Percentiles rank a stretch among this genome's conserved stretches.
Evolutionary conservation across 371 early-diverging fungal genomes (phyloP).

Genomic region (Circinella umbellata): DNA sequence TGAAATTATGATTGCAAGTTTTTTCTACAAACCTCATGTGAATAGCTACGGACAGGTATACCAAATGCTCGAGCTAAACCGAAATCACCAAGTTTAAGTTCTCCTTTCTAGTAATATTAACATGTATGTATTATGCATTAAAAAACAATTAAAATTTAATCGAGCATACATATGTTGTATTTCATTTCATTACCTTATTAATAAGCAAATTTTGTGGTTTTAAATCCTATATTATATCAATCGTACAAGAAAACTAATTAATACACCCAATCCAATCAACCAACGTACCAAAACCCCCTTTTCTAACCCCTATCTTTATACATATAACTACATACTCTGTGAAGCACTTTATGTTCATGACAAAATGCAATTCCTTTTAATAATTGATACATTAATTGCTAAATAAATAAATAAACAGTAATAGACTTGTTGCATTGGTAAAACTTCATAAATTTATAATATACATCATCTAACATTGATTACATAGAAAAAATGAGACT

Average conservation of each 20-base stretch:
- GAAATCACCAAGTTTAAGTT: conserved; percentile 97
- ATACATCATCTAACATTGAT: neutral
- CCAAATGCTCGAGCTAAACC: conserved; percentile 98
- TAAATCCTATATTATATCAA: conserved; percentile 64
- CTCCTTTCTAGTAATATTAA: conserved; percentile 61
- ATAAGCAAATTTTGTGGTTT: conserved; percentile 86
- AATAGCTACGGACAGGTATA: conserved; percentile 95
- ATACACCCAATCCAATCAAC: no score
- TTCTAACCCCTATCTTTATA: no score
- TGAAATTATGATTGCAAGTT: no score
- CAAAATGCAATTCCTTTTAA: conserved; percentile 83
- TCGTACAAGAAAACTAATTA: no score
- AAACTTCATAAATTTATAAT: neutral
- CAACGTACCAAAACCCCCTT: no score
- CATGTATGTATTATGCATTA: no score
- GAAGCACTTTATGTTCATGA: conserved; percentile 81
- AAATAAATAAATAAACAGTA: neutral
- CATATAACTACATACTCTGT: conserved; percentile 57
- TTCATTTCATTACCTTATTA: conserved; percentile 58
- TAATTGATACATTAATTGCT: conserved; percentile 85
- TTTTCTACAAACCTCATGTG: conserved; percentile 85
- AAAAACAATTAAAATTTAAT: no score
- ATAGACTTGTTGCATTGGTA: neutral
- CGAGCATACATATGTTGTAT: no score
- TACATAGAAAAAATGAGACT: neutral